phyloP scores from a whole-genome alignment of 73 alveolate species.

The Paramecium sonneborni region DNA sequence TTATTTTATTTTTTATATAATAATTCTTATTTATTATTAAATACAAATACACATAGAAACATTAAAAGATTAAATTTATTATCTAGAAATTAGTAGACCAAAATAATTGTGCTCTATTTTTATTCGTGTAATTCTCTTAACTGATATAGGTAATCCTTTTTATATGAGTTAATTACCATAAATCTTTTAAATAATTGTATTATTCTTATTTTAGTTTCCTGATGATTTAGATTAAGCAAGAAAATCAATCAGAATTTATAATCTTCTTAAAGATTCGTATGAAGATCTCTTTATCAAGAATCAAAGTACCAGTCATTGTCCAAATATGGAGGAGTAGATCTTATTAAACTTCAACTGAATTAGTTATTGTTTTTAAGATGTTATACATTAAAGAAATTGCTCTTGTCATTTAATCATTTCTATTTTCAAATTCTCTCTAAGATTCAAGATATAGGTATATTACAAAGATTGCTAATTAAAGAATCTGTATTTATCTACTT shows the following conservation, averaged over 20 bases:
- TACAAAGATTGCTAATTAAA: too few species aligned
- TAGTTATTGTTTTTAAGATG: too few species aligned
- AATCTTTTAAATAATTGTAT: not conserved
- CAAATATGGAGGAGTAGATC: constrained; percentile 80
- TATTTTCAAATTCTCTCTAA: too few species aligned
- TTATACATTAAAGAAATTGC: too few species aligned
- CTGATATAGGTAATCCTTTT: constrained; percentile 74
- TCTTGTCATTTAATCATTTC: too few species aligned
- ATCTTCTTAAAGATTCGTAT: not conserved
- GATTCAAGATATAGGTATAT: too few species aligned
- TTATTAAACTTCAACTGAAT: too few species aligned
- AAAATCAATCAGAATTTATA: not conserved
- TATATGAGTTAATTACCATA: constrained; percentile 30
- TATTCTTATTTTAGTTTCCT: not conserved
- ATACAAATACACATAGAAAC: not conserved
- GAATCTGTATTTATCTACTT: too few species aligned
- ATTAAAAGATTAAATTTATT: not conserved
- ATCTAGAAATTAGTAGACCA: not conserved
- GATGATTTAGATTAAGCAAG: constrained; percentile 30
- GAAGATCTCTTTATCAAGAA: not conserved
- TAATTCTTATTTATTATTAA: too few species aligned
- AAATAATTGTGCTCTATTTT: not conserved
- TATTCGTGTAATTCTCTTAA: constrained; percentile 70
- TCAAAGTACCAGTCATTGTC: constrained; percentile 76
- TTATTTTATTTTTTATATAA: too few species aligned